Conservation (phyloP, 352 stramenopile genomes). For the Phytophthora citrophthora region DNA sequence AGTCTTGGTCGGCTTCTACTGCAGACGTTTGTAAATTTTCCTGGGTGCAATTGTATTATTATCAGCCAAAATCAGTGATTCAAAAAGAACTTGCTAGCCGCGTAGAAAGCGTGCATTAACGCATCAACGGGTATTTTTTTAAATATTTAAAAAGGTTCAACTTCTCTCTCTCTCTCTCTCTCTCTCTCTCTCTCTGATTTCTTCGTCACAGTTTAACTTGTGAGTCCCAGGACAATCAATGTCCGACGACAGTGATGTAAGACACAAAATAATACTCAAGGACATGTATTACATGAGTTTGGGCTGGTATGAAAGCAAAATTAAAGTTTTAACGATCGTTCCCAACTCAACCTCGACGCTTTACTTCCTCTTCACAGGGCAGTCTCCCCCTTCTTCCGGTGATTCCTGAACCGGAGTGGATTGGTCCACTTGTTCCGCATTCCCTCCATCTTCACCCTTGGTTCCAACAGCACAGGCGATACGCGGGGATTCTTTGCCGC, state of each 20-base stretch:
- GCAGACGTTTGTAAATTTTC: neutral
- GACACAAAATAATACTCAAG: too few relatives aligned
- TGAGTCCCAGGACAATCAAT: too few relatives aligned
- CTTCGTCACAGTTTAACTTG: too few relatives aligned
- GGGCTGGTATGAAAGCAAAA: too few relatives aligned
- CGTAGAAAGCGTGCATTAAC: too few relatives aligned
- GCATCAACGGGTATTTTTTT: neutral
- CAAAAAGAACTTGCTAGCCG: neutral
- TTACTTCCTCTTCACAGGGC: neutral
- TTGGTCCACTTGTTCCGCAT: conserved; percentile 5
- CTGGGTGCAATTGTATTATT: neutral
- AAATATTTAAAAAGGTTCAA: neutral
- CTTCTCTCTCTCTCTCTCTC: too few relatives aligned
- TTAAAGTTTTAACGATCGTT: too few relatives aligned
- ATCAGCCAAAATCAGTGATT: neutral
- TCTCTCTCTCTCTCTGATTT: neutral
- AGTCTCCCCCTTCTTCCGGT: conserved; percentile 1
- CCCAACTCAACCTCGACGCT: too few relatives aligned
- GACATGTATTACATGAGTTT: too few relatives aligned
- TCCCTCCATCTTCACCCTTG: conserved; percentile 1
- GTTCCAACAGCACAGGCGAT: conserved; percentile 50
- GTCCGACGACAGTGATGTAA: too few relatives aligned
- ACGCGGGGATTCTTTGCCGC: conserved; percentile 45
- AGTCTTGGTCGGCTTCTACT: neutral
- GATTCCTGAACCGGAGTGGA: conserved; percentile 4